phyloP scores from a whole-genome alignment of 495 filamentous ascomycete species.

The Chaetomidium leptoderma region DNA sequence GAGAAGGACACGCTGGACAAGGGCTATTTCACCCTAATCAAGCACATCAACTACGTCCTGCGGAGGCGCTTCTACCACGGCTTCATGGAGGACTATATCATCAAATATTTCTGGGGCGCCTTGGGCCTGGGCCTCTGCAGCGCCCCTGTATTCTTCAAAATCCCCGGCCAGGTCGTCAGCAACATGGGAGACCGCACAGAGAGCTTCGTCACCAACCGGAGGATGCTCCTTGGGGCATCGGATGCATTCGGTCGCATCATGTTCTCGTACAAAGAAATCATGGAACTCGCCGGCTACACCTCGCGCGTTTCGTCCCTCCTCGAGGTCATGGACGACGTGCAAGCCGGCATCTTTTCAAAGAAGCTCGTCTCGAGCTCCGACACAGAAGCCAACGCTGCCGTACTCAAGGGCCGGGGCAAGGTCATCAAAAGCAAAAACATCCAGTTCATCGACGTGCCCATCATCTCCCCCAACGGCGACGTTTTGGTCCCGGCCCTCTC shows the following conservation, averaged over 20 bases:
- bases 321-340: constrained; percentile 91
- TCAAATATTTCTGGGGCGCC: constrained; percentile 99
- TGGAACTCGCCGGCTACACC: constrained; percentile 93
- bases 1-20: constrained; percentile 98
- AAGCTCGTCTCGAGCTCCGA: constrained; percentile 85
- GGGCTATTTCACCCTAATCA: constrained; percentile 97
- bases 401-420: constrained; percentile 72
- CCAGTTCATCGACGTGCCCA: constrained; percentile 87
- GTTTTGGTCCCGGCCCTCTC: constrained; percentile 78
- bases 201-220: constrained; percentile 89
- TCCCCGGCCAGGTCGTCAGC: constrained; percentile 63
- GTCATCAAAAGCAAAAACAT: constrained; percentile 77
- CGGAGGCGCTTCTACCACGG: constrained; percentile 87
- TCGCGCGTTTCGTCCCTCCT: constrained; percentile 83
- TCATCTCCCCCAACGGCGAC: constrained; percentile 94
- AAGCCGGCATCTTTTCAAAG: constrained; percentile 86
- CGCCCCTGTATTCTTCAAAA: constrained; percentile 90
- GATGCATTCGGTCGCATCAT: constrained; percentile 95
- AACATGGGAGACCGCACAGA: constrained; percentile 90
- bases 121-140: constrained; percentile 90
- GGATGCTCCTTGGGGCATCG: constrained; percentile 84
- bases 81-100: constrained; percentile 98
- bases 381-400: constrained; percentile 68
- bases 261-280: constrained; percentile 97
- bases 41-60: constrained; percentile 95